Conservation (phyloP, 78 protist genomes). For the Anaeramoeba ignava region DNA sequence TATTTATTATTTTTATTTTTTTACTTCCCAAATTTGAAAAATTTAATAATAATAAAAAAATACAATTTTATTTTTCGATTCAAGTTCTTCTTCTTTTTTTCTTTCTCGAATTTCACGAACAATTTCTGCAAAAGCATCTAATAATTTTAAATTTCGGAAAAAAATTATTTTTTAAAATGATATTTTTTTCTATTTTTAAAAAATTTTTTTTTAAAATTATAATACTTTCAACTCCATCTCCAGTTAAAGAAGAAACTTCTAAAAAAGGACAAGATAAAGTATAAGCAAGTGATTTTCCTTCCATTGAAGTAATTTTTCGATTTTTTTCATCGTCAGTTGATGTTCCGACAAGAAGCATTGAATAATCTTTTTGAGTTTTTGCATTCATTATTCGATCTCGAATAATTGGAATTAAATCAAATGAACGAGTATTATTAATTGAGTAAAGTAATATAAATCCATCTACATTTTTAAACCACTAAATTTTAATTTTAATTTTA, state of each 20-base stretch:
- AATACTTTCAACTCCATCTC: neutral
- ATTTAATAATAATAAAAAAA: too few relatives aligned
- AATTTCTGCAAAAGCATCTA: too few relatives aligned
- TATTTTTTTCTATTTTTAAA: too few relatives aligned
- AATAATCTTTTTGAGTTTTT: neutral
- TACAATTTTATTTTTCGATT: too few relatives aligned
- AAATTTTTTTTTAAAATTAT: too few relatives aligned
- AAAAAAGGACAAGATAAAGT: slow-evolving; percentile 3
- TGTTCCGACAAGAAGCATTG: neutral
- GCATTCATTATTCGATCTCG: neutral
- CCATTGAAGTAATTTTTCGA: neutral
- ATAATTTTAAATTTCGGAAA: too few relatives aligned
- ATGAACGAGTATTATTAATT: neutral
- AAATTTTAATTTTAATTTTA: neutral
- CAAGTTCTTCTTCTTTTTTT: too few relatives aligned
- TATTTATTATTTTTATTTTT: too few relatives aligned
- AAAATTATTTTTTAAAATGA: too few relatives aligned
- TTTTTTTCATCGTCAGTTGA: neutral
- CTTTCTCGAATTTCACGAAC: too few relatives aligned
- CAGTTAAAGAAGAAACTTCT: neutral
- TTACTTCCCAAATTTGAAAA: too few relatives aligned
- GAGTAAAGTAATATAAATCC: neutral
- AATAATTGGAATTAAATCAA: neutral
- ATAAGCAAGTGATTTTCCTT: neutral
- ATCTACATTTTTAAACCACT: neutral